Evolutionary conservation across 352 stramenopile genomes (phyloP).

Genomic region (Saprolegnia parasitica): DNA sequence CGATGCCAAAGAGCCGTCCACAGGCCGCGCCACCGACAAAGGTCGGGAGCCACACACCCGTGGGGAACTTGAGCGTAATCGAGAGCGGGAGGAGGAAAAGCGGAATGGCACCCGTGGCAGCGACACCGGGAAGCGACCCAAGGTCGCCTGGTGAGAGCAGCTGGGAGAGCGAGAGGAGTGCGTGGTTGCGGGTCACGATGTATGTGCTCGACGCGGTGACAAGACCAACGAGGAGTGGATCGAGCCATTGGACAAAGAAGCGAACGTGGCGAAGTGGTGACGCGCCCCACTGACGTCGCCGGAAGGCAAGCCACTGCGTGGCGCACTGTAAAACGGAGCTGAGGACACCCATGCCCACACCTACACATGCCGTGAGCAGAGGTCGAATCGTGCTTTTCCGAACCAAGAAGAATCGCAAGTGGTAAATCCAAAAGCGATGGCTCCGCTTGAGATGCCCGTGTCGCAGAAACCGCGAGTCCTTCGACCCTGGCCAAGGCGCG

Average conservation of each 20-base stretch:
- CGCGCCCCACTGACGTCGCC: neutral
- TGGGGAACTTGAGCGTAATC: slow-evolving; percentile 76
- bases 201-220: slow-evolving; percentile 36
- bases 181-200: neutral
- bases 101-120: slow-evolving; percentile 35
- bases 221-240: slow-evolving; percentile 58
- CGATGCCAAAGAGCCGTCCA: slow-evolving; percentile 72
- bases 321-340: neutral
- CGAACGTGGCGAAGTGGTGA: neutral
- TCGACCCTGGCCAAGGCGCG: slow-evolving; percentile 3
- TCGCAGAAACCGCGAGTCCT: neutral
- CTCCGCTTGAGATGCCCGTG: neutral
- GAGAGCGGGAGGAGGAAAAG: slow-evolving; percentile 67
- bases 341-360: neutral
- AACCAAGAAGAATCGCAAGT: slow-evolving; percentile 7
- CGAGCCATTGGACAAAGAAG: slow-evolving; percentile 58
- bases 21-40: slow-evolving; percentile 79
- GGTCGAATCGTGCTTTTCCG: neutral
- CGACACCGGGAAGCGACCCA: neutral
- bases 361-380: neutral
- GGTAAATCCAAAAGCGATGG: neutral
- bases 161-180: neutral
- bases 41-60: slow-evolving; percentile 76
- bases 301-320: neutral
- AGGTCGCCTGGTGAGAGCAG: neutral